Percentiles rank a stretch among this genome's conserved stretches.
These are phyloP conservation scores for Sungouiella thailandica DNA, from an alignment of 805 yeast species.

Conservation along the genomic window DNA sequence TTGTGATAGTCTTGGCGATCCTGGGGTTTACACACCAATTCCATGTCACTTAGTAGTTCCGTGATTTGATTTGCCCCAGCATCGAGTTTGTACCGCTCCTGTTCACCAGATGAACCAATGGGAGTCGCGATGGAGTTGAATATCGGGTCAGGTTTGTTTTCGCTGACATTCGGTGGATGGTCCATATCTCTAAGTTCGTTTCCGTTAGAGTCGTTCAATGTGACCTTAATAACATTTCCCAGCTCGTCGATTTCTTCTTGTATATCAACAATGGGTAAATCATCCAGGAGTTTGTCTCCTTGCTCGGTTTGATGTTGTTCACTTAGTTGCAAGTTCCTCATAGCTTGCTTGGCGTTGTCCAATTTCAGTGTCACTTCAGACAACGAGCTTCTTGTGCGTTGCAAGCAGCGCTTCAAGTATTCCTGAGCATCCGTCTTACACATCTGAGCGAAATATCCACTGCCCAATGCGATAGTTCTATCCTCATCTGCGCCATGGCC, in stretches of 20 bases:
- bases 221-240: conserved; percentile 53
- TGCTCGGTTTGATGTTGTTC: no score
- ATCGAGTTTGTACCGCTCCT: no score
- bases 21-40: no score
- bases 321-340: no score
- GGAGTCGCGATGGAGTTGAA: neutral
- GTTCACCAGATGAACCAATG: neutral
- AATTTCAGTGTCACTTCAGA: neutral
- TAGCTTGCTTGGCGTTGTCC: neutral
- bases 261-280: conserved; percentile 72
- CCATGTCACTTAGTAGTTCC: conserved; percentile 34
- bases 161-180: no score
- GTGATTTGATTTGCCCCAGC: conserved; percentile 12
- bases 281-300: conserved; percentile 25
- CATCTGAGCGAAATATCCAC: conserved; percentile 37
- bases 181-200: neutral
- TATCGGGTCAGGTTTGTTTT: no score
- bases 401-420: conserved; percentile 23
- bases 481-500: no score
- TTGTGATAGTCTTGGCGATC: no score
- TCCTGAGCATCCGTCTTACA: conserved; percentile 22
- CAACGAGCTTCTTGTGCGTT: conserved; percentile 15
- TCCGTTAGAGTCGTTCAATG: conserved; percentile 20
- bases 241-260: conserved; percentile 75
- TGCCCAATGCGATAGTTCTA: conserved; percentile 21